These are phyloP conservation scores for Epichloe elymi DNA, from an alignment of 2,329 filamentous ascomycete species.

Conservation along the genomic window DNA sequence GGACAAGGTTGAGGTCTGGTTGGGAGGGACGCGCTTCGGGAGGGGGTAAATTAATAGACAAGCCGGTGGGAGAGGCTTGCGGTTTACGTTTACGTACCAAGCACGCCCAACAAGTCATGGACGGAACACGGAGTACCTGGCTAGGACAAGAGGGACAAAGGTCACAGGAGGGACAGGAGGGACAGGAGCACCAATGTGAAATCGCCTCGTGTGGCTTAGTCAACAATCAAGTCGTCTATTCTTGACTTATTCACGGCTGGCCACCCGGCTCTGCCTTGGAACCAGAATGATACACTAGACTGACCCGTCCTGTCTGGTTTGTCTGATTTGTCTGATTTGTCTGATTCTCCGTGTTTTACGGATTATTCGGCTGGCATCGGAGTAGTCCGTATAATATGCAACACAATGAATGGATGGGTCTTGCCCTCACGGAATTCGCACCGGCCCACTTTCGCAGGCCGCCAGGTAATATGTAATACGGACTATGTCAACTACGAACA, in stretches of 20 bases:
- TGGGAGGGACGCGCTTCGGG: constrained; percentile 2
- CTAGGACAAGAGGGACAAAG: neutral
- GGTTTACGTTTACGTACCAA: neutral
- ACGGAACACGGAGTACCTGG: neutral
- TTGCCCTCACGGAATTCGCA: neutral
- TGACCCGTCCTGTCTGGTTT: too few species aligned
- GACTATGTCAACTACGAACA: too few species aligned
- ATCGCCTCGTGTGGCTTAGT: neutral
- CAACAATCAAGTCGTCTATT: too few species aligned
- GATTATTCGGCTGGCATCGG: too few species aligned
- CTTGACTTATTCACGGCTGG: too few species aligned
- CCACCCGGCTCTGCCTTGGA: too few species aligned
- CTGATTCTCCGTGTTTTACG: too few species aligned
- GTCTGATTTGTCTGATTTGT: too few species aligned
- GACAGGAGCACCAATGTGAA: neutral
- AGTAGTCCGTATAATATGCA: neutral
- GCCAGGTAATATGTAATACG: too few species aligned
- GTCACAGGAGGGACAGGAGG: too few species aligned
- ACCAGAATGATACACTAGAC: too few species aligned
- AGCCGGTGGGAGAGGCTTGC: neutral
- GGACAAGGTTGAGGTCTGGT: neutral
- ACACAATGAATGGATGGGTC: neutral
- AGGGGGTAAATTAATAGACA: neutral
- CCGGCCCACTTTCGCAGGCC: neutral
- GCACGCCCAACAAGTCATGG: neutral